phyloP scores from a whole-genome alignment of 306 rosid species.

The Glycine soja region DNA sequence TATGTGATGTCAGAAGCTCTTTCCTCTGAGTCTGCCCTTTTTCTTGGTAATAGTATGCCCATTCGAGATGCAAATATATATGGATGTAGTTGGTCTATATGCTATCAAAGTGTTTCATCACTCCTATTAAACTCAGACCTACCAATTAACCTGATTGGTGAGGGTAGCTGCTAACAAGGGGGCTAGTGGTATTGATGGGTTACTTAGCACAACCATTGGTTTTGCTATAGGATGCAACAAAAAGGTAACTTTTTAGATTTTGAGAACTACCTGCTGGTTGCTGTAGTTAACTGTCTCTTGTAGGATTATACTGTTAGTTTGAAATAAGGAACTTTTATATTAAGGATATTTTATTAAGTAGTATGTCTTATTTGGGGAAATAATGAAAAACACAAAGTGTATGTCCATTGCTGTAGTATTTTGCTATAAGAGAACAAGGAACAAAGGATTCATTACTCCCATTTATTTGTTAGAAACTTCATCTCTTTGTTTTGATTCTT shows the following conservation, averaged over 20 bases:
- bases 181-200: constrained; percentile 97
- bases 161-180: constrained; percentile 90
- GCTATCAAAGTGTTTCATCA: constrained; percentile 50
- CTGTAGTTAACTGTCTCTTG: constrained; percentile 25
- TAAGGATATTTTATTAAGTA: no score
- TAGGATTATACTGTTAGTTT: constrained; percentile 30
- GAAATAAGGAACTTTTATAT: background rate
- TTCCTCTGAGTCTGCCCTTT: no score
- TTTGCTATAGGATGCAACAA: constrained; percentile 90
- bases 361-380: no score
- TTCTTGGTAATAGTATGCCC: constrained; percentile 97
- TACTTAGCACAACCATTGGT: constrained; percentile 94
- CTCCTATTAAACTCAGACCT: constrained; percentile 57
- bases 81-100: constrained; percentile 70
- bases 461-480: constrained; percentile 10
- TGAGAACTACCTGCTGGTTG: constrained; percentile 29
- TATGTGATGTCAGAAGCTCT: constrained; percentile 71
- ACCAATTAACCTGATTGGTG: constrained; percentile 68
- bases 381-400: no score
- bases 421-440: no score
- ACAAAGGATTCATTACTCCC: no score
- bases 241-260: constrained; percentile 57
- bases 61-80: constrained; percentile 92
- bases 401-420: no score
- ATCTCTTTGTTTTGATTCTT: constrained; percentile 25